phyloP scores from a whole-genome alignment of 495 filamentous ascomycete genomes.

The Cryomyces antarcticus region DNA sequence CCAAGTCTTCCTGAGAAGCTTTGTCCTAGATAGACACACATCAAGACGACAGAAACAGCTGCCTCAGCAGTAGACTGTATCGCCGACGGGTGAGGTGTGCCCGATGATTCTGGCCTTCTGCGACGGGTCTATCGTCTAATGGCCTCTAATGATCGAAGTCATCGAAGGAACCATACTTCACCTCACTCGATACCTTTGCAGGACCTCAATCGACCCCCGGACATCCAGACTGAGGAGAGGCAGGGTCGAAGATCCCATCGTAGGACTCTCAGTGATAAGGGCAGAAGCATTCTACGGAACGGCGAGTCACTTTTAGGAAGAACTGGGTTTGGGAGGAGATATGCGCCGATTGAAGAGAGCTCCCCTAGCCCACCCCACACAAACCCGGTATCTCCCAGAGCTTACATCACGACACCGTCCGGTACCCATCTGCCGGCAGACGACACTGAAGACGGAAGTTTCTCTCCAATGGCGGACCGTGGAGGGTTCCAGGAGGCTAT shows the following conservation, averaged over 20 bases:
- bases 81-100: no score
- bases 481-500: slow-evolving; percentile 38
- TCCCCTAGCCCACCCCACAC: slow-evolving; percentile 26
- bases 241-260: slow-evolving; percentile 13
- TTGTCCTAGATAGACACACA: no score
- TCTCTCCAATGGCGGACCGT: slow-evolving; percentile 25
- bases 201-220: slow-evolving; percentile 47
- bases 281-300: slow-evolving; percentile 14
- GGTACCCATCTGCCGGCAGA: slow-evolving; percentile 14
- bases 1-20: no score
- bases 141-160: slow-evolving; percentile 35
- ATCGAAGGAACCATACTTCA: slow-evolving; percentile 26
- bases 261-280: slow-evolving; percentile 19
- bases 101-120: no score
- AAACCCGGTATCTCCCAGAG: slow-evolving; percentile 5
- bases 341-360: slow-evolving; percentile 31
- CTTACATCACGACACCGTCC: slow-evolving; percentile 17
- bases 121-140: slow-evolving; percentile 18
- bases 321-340: slow-evolving; percentile 15
- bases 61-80: no score
- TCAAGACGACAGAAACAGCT: no score
- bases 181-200: slow-evolving; percentile 67
- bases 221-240: slow-evolving; percentile 15
- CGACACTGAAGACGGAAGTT: slow-evolving; percentile 19
- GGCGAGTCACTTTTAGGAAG: slow-evolving; percentile 4